These are phyloP conservation scores for Erythrobasidium hasegawianum DNA, from an alignment of 1,284 basidiomycete species.

Conservation along the genomic window DNA sequence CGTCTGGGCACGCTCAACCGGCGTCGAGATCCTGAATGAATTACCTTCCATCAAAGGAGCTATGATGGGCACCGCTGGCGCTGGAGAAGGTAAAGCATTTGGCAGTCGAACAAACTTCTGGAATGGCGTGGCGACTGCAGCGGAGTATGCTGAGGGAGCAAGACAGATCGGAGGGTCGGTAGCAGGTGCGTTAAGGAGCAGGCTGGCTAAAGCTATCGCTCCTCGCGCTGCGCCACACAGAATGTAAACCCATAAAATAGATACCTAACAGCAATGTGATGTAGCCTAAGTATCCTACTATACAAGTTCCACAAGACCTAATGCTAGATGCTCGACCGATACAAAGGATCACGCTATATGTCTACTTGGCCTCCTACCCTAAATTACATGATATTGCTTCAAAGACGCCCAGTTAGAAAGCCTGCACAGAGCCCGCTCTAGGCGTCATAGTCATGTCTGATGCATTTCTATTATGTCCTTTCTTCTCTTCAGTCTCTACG, in stretches of 20 bases:
- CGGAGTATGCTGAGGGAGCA: constrained; percentile 20
- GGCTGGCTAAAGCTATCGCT: constrained; percentile 16
- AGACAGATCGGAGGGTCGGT: constrained; percentile 11
- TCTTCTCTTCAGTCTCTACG: background rate
- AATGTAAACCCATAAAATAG: too few species aligned
- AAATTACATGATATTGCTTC: background rate
- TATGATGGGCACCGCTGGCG: constrained; percentile 75
- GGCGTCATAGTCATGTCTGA: constrained; percentile 5
- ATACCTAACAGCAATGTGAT: too few species aligned
- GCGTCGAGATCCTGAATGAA: constrained; percentile 87
- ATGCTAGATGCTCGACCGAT: background rate
- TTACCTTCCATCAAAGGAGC: constrained; percentile 72
- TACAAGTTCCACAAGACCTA: background rate
- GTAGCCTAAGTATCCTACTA: background rate
- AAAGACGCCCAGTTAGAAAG: too few species aligned
- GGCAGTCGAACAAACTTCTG: constrained; percentile 5
- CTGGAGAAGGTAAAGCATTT: constrained; percentile 31
- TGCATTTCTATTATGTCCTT: background rate
- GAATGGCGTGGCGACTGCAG: constrained; percentile 23
- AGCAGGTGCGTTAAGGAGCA: constrained; percentile 5
- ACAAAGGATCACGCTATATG: too few species aligned
- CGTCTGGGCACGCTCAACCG: constrained; percentile 79
- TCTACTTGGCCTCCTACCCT: too few species aligned
- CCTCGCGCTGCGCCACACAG: too few species aligned
- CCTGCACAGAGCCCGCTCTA: background rate